A percentile compares a stretch with the other conserved stretches of the same genome.
Evolutionary conservation across 192 early-diverging fungal species (phyloP).

Genomic region (Coemansia sp.): DNA sequence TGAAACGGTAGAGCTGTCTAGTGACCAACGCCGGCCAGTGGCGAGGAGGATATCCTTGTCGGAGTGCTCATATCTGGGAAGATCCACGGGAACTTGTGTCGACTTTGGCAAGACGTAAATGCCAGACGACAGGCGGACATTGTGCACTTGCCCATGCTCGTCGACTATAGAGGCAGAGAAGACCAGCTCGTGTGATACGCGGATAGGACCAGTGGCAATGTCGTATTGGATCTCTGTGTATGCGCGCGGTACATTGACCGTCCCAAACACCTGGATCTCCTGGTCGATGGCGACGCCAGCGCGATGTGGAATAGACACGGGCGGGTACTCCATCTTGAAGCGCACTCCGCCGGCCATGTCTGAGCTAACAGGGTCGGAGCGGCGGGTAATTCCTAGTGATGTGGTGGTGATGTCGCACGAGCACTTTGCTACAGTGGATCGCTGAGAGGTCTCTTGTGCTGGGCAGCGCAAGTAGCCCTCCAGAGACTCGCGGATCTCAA

Average conservation of each 20-base stretch:
- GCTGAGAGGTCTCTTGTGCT: conserved; percentile 5
- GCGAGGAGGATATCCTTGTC: conserved; percentile 45
- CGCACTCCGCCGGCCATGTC: conserved; percentile 1
- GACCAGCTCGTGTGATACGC: conserved; percentile 44
- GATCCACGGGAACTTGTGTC: conserved; percentile 7
- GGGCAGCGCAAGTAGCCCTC: conserved; percentile 29
- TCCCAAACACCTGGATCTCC: conserved; percentile 37
- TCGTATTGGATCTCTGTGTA: conserved; percentile 49
- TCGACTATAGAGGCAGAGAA: conserved; percentile 38
- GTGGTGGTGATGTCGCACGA: conserved; percentile 23
- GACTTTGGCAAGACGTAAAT: conserved; percentile 35
- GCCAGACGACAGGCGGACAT: conserved; percentile 41
- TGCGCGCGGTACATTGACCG: conserved; percentile 25
- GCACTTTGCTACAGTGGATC: conserved; percentile 18
- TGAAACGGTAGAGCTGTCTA: conserved; percentile 3
- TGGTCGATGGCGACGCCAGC: conserved; percentile 46
- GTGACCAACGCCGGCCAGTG: conserved; percentile 24
- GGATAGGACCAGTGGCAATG: conserved; percentile 33
- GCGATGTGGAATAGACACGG: conserved; percentile 9
- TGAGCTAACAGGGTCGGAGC: neutral
- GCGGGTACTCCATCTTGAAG: conserved; percentile 27
- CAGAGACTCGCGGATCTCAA: conserved; percentile 45
- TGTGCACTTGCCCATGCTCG: conserved; percentile 46
- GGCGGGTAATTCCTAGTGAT: neutral
- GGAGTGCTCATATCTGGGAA: conserved; percentile 48